A percentile compares a stretch with the other conserved stretches of the same genome.
phyloP scores from a whole-genome alignment of 768 basidiomycete genomes.

The Hygrocybe punicea region DNA sequence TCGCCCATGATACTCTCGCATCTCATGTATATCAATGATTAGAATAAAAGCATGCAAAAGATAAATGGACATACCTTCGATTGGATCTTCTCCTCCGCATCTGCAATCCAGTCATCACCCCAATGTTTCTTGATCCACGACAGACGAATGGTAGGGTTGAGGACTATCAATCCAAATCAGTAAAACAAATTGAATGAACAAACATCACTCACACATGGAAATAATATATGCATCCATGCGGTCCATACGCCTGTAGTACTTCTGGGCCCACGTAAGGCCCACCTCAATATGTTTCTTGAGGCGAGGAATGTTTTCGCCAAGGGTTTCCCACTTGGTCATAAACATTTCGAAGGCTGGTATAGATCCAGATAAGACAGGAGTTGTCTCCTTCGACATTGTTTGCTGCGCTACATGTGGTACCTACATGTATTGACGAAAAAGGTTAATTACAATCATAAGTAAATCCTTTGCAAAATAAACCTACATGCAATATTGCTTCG shows the following conservation, averaged over 20 bases:
- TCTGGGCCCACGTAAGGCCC: neutral
- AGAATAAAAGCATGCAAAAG: neutral
- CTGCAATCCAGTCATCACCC: conserved; percentile 9
- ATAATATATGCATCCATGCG: conserved; percentile 12
- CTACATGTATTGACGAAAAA: neutral
- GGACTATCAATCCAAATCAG: conserved; percentile 8
- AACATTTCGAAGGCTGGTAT: conserved; percentile 21
- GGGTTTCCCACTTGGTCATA: conserved; percentile 12
- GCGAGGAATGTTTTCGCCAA: neutral
- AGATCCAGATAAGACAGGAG: conserved; percentile 16
- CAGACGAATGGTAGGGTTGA: conserved; percentile 16
- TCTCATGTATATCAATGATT: neutral
- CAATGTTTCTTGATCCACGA: conserved; percentile 16
- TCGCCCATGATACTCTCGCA: neutral
- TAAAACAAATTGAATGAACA: neutral
- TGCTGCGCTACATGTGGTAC: conserved; percentile 12
- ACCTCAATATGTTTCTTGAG: conserved; percentile 3
- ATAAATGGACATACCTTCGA: conserved; percentile 7
- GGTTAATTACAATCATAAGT: too few relatives aligned
- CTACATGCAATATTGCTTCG: conserved; percentile 5
- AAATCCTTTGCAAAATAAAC: neutral
- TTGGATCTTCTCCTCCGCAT: conserved; percentile 11
- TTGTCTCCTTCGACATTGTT: conserved; percentile 15
- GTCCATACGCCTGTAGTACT: conserved; percentile 11
- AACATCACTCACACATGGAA: conserved; percentile 8